Base-by-base conservation (phyloP, 2,329 filamentous ascomycete species). In the Trichoderma arundinaceum region DNA sequence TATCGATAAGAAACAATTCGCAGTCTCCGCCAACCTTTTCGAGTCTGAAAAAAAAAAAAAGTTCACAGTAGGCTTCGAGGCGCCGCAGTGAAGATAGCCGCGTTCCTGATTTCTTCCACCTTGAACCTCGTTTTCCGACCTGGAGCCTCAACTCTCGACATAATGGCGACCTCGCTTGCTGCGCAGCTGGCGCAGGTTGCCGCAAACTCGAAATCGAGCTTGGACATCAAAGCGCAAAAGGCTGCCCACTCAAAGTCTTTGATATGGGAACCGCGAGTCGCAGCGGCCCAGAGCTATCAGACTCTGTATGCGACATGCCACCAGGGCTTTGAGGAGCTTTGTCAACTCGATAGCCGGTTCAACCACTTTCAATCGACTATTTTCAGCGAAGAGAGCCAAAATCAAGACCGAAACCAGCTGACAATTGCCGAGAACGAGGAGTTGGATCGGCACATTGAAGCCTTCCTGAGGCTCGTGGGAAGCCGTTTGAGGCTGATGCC, bases 121-220 rank as follows among this genome's bases (percentile, higher is more conserved):
- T 46, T 43, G 46, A 38, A 33, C 8, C 8, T 33, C 44, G 17
- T 48, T 22, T 46, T 48, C n/a, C 51, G 52, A 57, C 52, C 66
- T 66, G 63, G 57, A 56, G 35, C 73, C 68, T 68, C 68, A 71
- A 69, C 68, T 67, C 56, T 69, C 67, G 66, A 68, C 67, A 72
- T 68, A 69, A 97, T 96, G 92, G 85, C 90, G 73, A 92, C 93
- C 68, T 90, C 92, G 75, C 90, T 99, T 72, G 91, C 94, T 80
- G 89, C 92, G 82, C 96, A 99, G 86, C 84, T 99, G 82, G 92
- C 94, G 83, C 89, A 92, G 76, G 94, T 99, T 76, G 92, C 94
- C 72, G 89, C 91, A 71, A 92, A 91, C 74, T 96, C 92, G 73
- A 96, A 94, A 72, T 90, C 94, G 76, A 90, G 94, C 71, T 87